Evolutionary conservation across 108 stramenopile genomes (phyloP).

Genomic region (Chaetoceros tenuissimus): DNA sequence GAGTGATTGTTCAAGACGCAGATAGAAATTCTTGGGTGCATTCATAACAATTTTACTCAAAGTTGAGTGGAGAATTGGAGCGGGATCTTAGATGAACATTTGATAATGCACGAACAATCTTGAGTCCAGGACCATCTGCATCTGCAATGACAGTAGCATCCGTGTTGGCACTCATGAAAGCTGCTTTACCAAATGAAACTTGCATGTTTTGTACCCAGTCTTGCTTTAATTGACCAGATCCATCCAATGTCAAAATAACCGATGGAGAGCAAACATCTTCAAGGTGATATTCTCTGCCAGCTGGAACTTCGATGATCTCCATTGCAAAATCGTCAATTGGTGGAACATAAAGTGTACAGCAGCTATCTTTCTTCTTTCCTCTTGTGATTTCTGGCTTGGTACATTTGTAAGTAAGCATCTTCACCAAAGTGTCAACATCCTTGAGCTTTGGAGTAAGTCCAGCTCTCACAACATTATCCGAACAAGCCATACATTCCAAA

Average conservation of each 20-base stretch:
- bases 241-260: slow-evolving; percentile 4
- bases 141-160: slow-evolving; percentile 6
- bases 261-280: slow-evolving; percentile 4
- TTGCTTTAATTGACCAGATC: slow-evolving; percentile 3
- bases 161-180: slow-evolving; percentile 13
- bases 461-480: slow-evolving; percentile 98
- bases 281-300: not conserved
- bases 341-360: slow-evolving; percentile 2
- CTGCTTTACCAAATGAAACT: slow-evolving; percentile 9
- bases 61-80: not conserved
- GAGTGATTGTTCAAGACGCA: no score
- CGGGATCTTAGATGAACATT: not conserved
- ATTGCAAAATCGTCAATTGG: slow-evolving; percentile 9
- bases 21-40: no score
- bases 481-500: slow-evolving; percentile 97
- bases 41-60: no score
- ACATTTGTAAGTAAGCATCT: slow-evolving; percentile 88
- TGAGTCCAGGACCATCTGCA: not conserved
- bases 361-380: not conserved
- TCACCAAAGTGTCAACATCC: slow-evolving; percentile 90
- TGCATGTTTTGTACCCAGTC: slow-evolving; percentile 1
- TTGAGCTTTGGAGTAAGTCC: slow-evolving; percentile 97
- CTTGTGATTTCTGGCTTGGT: slow-evolving; percentile 11
- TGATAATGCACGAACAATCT: not conserved
- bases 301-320: slow-evolving; percentile 3